Evolutionary conservation across 371 early-diverging fungal species (phyloP).

Genomic region (Circinella minor): DNA sequence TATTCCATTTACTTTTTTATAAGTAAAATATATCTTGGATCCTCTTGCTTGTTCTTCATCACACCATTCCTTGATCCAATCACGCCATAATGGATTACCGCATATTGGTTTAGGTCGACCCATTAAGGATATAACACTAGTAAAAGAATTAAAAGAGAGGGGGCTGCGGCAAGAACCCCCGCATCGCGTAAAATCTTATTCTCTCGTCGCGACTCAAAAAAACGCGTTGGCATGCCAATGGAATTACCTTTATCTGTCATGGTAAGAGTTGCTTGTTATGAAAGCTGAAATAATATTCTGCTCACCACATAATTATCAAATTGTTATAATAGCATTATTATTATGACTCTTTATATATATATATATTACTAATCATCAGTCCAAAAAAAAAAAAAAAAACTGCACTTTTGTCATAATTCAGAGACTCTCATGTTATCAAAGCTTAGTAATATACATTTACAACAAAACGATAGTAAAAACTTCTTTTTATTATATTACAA

Average conservation of each 20-base stretch:
- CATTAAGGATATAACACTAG: conserved; percentile 1
- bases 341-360: too few species aligned
- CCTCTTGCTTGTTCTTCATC: conserved; percentile 26
- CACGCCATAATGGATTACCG: conserved; percentile 64
- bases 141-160: neutral
- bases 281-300: too few species aligned
- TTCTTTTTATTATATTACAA: neutral
- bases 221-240: too few species aligned
- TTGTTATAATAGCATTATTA: too few species aligned
- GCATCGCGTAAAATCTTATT: too few species aligned
- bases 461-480: neutral
- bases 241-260: too few species aligned
- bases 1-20: conserved; percentile 54
- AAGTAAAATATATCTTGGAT: conserved; percentile 52
- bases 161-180: neutral
- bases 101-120: conserved; percentile 26
- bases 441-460: neutral
- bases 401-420: too few species aligned
- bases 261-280: too few species aligned
- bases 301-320: too few species aligned
- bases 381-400: too few species aligned
- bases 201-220: neutral
- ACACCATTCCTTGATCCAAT: conserved; percentile 73
- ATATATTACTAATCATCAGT: too few species aligned
- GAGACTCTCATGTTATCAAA: too few species aligned